Conservation (phyloP, 2,329 filamentous ascomycete species). For the Colletotrichum plurivorum region DNA sequence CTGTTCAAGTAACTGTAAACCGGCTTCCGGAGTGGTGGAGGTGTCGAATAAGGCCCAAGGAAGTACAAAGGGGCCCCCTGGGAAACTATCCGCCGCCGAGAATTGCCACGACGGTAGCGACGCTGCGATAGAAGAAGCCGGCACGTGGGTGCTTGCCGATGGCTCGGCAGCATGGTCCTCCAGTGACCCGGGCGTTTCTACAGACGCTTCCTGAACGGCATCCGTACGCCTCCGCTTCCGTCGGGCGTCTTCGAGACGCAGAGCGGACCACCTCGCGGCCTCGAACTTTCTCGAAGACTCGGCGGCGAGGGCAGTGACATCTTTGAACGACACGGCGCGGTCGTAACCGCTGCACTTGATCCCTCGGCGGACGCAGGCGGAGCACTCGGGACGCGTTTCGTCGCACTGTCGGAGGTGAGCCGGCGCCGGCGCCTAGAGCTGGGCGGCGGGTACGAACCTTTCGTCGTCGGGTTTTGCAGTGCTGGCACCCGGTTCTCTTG, state of each 20-base stretch:
- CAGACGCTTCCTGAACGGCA: not conserved
- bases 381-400: constrained; percentile 30
- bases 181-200: not conserved
- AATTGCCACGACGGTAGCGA: not conserved
- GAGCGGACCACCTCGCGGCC: constrained; percentile 23
- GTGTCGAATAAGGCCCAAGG: constrained; percentile 24
- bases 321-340: constrained; percentile 28
- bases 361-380: constrained; percentile 25
- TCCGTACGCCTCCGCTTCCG: constrained; percentile 7
- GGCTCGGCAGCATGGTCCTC: not conserved
- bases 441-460: constrained; percentile 8
- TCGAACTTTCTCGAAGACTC: constrained; percentile 31
- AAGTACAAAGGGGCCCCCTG: not conserved
- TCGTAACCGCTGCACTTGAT: constrained; percentile 34
- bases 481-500: constrained; percentile 34
- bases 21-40: not conserved
- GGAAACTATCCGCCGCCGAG: not conserved
- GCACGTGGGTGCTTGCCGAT: not conserved
- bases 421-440: not conserved
- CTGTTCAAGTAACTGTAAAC: not conserved
- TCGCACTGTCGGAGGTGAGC: constrained; percentile 25
- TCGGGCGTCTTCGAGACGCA: constrained; percentile 21
- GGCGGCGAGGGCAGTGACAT: constrained; percentile 26
- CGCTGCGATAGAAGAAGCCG: not conserved
- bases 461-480: constrained; percentile 30